Base-by-base conservation (phyloP, 2,329 filamentous ascomycete species). In the Ambrosiella xylebori region DNA sequence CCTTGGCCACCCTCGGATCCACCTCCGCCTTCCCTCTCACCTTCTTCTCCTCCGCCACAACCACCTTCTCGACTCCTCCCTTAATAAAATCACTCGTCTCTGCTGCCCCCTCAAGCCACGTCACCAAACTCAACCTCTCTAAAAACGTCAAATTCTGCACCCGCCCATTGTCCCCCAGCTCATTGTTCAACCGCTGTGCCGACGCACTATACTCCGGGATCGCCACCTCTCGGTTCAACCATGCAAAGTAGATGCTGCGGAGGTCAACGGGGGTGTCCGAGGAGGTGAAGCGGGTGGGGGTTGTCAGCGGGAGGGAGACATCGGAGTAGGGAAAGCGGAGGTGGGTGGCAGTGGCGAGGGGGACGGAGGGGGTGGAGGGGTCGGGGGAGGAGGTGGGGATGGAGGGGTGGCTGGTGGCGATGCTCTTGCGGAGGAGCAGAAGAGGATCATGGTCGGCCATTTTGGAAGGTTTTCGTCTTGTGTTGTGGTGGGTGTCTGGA, bases 211-310 rank as follows among this genome's bases (percentile, higher is more conserved):
- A 97, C 65, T 95, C 88, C 9, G 87, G 86, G 63, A 95, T 89
- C 57, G 85, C 82, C 58, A 85, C 82, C 73, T 97, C 91, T 69
- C 89, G 88, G 72, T 96, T 94, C 66, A 87, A 77, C 88, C 89
- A 98, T 58, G 89, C 89, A 68, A 97, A 95, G 74, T 91, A 96
- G 71, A 96, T 91, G 68, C 86, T 93, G 67, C 93, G 88, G 64
- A 98, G 76, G 68, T 96, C 88, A 65, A 95, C 83, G 11, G 45
- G 15, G 2, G 53, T 35, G 15, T 12, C 19, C 3, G 47, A 27
- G 2, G 37, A 38, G 12, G 54, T 56, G 74, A 97, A 97, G 65
- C 93, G 88, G 64, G 93, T 98, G 8, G 84, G 77, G 12, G 79
- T 77, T 55, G 80, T 81, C 63, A 95, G 79, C 1, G 84, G 75